These are phyloP conservation scores for Thermochaetoides thermophila DNA, from an alignment of 495 filamentous ascomycete genomes.

Conservation along the genomic window DNA sequence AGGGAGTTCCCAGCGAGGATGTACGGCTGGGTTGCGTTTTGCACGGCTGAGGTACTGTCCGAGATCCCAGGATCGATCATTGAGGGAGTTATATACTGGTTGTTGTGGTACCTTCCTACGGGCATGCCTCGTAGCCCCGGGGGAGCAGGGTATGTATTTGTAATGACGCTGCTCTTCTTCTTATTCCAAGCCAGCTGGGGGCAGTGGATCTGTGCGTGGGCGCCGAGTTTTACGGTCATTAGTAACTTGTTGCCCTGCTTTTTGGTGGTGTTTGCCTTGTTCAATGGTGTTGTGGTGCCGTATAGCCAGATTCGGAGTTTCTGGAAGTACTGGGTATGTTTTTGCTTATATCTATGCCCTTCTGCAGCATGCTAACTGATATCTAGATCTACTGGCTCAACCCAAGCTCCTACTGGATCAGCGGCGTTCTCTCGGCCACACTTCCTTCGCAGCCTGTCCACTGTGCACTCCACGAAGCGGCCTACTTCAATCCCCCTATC, in stretches of 20 bases:
- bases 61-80: conserved; percentile 64
- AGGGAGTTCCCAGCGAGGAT: conserved; percentile 64
- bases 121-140: conserved; percentile 51
- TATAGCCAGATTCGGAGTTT: conserved; percentile 48
- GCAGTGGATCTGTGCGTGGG: conserved; percentile 74
- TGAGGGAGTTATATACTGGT: conserved; percentile 50
- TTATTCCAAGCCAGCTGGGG: conserved; percentile 66
- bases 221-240: conserved; percentile 68
- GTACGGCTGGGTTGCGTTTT: conserved; percentile 76
- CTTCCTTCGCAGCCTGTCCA: conserved; percentile 39
- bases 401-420: conserved; percentile 55
- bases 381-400: conserved; percentile 51
- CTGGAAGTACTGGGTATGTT: conserved; percentile 55
- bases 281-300: conserved; percentile 60
- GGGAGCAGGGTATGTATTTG: conserved; percentile 64
- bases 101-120: conserved; percentile 67
- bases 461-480: conserved; percentile 45
- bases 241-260: conserved; percentile 62
- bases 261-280: conserved; percentile 60
- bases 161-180: conserved; percentile 74
- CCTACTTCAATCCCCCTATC: conserved; percentile 48
- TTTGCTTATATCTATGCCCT: neutral
- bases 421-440: conserved; percentile 52
- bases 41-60: conserved; percentile 55
- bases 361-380: neutral